These are phyloP conservation scores for Nemania serpens DNA, from an alignment of 2,329 filamentous ascomycete genomes.

Conservation along the genomic window DNA sequence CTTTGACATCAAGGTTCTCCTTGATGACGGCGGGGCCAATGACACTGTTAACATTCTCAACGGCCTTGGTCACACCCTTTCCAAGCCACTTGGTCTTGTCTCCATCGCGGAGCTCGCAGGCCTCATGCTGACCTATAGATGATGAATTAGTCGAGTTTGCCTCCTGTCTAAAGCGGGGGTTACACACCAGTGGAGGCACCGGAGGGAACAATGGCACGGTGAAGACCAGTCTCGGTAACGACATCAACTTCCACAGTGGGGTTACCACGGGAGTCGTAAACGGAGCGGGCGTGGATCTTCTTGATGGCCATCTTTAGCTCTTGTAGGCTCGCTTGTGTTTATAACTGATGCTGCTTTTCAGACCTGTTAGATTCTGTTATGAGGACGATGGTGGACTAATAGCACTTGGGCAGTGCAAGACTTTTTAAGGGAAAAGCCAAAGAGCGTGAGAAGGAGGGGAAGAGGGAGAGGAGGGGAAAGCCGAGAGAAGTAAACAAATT, in stretches of 20 bases:
- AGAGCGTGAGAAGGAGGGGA: background rate
- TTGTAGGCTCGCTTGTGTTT: background rate
- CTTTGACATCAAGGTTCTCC: slow-evolving; percentile 82
- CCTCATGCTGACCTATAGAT: slow-evolving; percentile 78
- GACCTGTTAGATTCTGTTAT: slow-evolving; percentile 12
- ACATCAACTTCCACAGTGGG: slow-evolving; percentile 98
- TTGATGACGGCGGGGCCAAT: slow-evolving; percentile 84
- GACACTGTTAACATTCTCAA: slow-evolving; percentile 81
- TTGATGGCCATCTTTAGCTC: slow-evolving; percentile 78
- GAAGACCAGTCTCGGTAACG: slow-evolving; percentile 92
- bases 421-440: background rate
- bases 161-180: slow-evolving; percentile 26
- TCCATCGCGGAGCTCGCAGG: slow-evolving; percentile 87
- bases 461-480: background rate
- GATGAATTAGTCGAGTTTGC: slow-evolving; percentile 31
- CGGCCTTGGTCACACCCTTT: slow-evolving; percentile 87
- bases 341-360: slow-evolving; percentile 12
- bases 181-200: slow-evolving; percentile 89
- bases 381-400: background rate
- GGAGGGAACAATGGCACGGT: slow-evolving; percentile 96
- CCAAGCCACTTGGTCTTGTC: slow-evolving; percentile 85
- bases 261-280: slow-evolving; percentile 99
- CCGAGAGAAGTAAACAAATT: slow-evolving; percentile 10
- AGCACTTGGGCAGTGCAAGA: background rate
- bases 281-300: slow-evolving; percentile 89